phyloP scores from a whole-genome alignment of 2,329 filamentous ascomycete species.

The Reticulascus tulasneorum region DNA sequence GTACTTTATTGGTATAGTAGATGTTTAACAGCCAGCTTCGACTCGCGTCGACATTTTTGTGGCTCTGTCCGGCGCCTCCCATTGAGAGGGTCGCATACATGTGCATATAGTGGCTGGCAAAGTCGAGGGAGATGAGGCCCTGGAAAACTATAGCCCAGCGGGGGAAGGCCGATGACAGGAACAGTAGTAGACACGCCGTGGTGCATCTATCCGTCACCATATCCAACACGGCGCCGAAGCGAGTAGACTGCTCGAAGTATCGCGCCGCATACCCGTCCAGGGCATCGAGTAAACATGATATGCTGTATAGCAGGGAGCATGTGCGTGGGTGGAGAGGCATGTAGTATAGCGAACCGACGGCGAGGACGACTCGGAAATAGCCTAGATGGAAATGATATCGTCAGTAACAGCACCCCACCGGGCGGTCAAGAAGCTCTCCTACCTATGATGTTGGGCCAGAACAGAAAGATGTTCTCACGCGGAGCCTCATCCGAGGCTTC shows the following conservation, averaged over 20 bases:
- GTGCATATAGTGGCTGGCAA: slow-evolving; percentile 97
- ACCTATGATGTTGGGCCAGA: slow-evolving; percentile 81
- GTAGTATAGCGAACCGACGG: slow-evolving; percentile 91
- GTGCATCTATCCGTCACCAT: slow-evolving; percentile 99
- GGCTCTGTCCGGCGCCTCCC: slow-evolving; percentile 74
- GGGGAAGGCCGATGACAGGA: slow-evolving; percentile 90
- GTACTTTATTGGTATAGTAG: slow-evolving; percentile 96
- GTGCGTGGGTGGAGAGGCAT: slow-evolving; percentile 98
- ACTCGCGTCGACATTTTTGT: slow-evolving; percentile 90
- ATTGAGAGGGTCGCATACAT: slow-evolving; percentile 95
- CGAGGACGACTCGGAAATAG: slow-evolving; percentile 74
- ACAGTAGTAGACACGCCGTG: slow-evolving; percentile 90
- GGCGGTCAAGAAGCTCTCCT: slow-evolving; percentile 22
- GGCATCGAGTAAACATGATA: slow-evolving; percentile 93
- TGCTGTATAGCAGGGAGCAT: slow-evolving; percentile 83
- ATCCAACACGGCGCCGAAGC: slow-evolving; percentile 93
- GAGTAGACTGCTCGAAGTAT: slow-evolving; percentile 81
- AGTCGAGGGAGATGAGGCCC: slow-evolving; percentile 83
- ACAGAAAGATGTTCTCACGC: slow-evolving; percentile 75
- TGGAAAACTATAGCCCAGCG: slow-evolving; percentile 94
- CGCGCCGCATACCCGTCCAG: slow-evolving; percentile 87
- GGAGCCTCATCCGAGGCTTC: slow-evolving; percentile 31
- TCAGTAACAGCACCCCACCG: not conserved
- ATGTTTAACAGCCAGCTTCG: slow-evolving; percentile 86
- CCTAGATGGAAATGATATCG: slow-evolving; percentile 40